A percentile compares a stretch with the other conserved stretches of the same genome.
phyloP scores from a whole-genome alignment of 2,329 filamentous ascomycete species.

The Fusarium ramigenum region DNA sequence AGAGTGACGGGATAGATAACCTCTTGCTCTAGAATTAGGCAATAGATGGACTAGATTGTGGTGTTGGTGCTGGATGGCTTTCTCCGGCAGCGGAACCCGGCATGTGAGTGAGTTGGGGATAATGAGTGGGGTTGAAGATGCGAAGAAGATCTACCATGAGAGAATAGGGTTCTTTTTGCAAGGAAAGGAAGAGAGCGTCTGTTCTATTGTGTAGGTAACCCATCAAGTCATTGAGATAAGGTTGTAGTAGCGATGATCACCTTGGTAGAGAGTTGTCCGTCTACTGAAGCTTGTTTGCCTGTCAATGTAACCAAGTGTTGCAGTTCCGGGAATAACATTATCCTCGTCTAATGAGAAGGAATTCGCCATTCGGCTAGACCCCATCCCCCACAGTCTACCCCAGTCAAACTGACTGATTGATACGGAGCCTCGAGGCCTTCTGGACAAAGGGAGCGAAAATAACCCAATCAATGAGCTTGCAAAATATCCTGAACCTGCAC shows the following conservation, averaged over 20 bases:
- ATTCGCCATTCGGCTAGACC: conserved; percentile 23
- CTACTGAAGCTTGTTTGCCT: background rate
- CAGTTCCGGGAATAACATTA: conserved; percentile 2
- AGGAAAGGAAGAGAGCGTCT: background rate
- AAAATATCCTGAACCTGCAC: background rate
- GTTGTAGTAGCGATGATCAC: background rate
- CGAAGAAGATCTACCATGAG: conserved; percentile 7
- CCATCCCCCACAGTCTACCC: conserved; percentile 31
- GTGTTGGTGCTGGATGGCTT: background rate
- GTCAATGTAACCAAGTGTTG: background rate
- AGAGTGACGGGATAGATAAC: background rate
- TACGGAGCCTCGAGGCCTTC: background rate
- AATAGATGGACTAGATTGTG: background rate
- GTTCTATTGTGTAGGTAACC: background rate
- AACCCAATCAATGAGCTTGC: background rate
- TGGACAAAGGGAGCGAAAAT: background rate
- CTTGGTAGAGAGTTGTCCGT: background rate
- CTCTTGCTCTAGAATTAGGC: background rate
- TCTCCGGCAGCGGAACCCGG: conserved; percentile 21
- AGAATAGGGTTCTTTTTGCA: background rate
- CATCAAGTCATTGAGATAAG: background rate
- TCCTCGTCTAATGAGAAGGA: background rate
- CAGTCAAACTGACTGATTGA: conserved; percentile 21
- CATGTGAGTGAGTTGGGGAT: conserved; percentile 4
- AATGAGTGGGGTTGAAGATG: background rate